Evolutionary conservation across 2,329 filamentous ascomycete genomes (phyloP).

Genomic region (Curvularia hawaiiensis): DNA sequence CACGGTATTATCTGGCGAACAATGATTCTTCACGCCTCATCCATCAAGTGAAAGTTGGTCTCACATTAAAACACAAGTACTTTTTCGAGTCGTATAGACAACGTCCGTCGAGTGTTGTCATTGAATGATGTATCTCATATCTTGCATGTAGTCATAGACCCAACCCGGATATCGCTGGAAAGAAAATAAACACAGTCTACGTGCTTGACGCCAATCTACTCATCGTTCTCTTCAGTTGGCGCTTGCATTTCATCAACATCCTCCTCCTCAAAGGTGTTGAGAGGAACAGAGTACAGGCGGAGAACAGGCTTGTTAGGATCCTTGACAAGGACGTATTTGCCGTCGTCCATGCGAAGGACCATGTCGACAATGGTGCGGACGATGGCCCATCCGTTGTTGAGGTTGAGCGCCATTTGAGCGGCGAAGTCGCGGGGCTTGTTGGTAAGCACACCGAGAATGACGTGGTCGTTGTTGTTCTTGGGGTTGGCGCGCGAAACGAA

Average conservation of each 20-base stretch:
- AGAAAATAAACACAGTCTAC: slow-evolving; percentile 10
- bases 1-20: neutral
- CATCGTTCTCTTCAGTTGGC: slow-evolving; percentile 61
- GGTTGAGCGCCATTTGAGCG: slow-evolving; percentile 94
- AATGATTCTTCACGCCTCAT: neutral
- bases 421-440: slow-evolving; percentile 99
- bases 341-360: slow-evolving; percentile 76
- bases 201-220: slow-evolving; percentile 44
- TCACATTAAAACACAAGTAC: slow-evolving; percentile 1
- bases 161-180: slow-evolving; percentile 31
- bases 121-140: slow-evolving; percentile 28
- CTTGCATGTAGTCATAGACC: slow-evolving; percentile 23
- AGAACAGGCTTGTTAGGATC: slow-evolving; percentile 98
- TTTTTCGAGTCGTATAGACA: slow-evolving; percentile 1
- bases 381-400: slow-evolving; percentile 98
- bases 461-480: slow-evolving; percentile 89
- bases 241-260: slow-evolving; percentile 73
- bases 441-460: slow-evolving; percentile 91
- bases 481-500: slow-evolving; percentile 96
- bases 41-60: neutral
- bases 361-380: slow-evolving; percentile 98
- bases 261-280: slow-evolving; percentile 88
- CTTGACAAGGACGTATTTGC: slow-evolving; percentile 80
- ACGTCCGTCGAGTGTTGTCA: slow-evolving; percentile 10
- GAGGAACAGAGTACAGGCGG: slow-evolving; percentile 88